Base-by-base conservation (phyloP, 1,139 yeast species). In the Yamadazyma jaroonii region DNA sequence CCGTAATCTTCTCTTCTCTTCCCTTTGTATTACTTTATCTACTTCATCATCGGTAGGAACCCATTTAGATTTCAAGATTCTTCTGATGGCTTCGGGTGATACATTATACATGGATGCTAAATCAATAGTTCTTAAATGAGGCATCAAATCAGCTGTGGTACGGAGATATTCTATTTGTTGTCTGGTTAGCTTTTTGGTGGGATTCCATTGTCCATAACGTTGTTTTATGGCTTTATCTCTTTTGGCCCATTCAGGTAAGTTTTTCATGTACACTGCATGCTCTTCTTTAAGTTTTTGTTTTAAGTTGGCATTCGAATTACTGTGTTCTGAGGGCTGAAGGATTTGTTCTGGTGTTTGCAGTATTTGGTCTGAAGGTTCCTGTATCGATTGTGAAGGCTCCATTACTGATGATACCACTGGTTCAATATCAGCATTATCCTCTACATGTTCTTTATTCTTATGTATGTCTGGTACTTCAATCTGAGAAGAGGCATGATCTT, bases 61-160 rank as follows among this genome's bases (percentile, higher is more conserved):
- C 95, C 96, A 90, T 27, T 72, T 77, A 6, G 95, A 81, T 53
- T 77, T 81, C 44, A 90, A 57, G 9, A 90, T 87, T 44, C 96
- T 72, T 41, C 96, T 64, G 1, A 89, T 75, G 0, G 94, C 87
- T 48, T 89, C 95, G 0, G 95, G 94, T 1, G 95, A 84, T 3
- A 88, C 72, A 39, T 74, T 67, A 58, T 84, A 89, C 53, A 75
- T 74, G 26, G 72, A 66, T 0, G 92, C 84, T 12, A 90, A 59
- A 35, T 81, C 84, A 2, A 70, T 64, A 1, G 83, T 74, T 8
- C 74, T 74, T 40, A 86, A 48, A 22, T 75, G 71, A 0, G 96
- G 96, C 48, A 73, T 59, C 37, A 67, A 65, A 22, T 62, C 61
- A 46, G 79, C 81, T 31, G 89, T 53, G 9, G 67, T 57, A 37